Conservation (phyloP, 371 early-diverging fungal genomes). For the Capillidium rhysosporum region DNA sequence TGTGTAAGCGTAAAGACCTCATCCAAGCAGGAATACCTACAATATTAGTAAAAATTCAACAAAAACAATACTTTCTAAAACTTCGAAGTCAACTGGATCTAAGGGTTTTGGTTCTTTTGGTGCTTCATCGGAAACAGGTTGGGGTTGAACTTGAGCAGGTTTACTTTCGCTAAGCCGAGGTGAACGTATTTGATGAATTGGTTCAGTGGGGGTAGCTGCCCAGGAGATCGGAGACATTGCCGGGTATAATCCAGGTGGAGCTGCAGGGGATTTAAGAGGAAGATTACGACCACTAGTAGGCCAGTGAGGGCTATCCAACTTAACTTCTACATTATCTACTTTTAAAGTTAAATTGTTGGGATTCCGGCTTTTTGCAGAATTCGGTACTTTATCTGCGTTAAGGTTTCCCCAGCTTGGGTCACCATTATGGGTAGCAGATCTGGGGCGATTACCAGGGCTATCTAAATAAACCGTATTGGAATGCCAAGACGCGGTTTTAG, state of each 20-base stretch:
- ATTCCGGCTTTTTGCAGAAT: neutral
- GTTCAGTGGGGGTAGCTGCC: slow-evolving; percentile 1
- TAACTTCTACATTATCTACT: slow-evolving; percentile 1
- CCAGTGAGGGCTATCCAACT: neutral
- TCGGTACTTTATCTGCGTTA: neutral
- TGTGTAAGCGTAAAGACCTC: slow-evolving; percentile 76
- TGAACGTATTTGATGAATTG: neutral
- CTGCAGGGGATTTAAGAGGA: neutral
- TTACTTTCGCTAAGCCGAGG: neutral
- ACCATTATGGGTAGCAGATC: neutral
- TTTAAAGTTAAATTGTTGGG: slow-evolving; percentile 4
- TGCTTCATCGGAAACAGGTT: neutral
- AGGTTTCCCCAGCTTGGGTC: slow-evolving; percentile 4
- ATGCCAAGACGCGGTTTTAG: neutral
- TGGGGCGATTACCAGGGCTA: neutral
- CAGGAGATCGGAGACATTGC: neutral
- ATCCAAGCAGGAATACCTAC: slow-evolving; percentile 59
- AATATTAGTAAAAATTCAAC: neutral
- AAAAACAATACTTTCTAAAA: neutral
- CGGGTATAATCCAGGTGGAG: neutral
- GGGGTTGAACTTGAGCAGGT: neutral
- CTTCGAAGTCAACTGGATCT: slow-evolving; percentile 3
- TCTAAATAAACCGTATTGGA: neutral
- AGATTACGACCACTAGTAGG: neutral
- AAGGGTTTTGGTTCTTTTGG: neutral